Evolutionary conservation across 2,329 filamentous ascomycete species (phyloP).

Genomic region (Lasiodiplodia sp.): DNA sequence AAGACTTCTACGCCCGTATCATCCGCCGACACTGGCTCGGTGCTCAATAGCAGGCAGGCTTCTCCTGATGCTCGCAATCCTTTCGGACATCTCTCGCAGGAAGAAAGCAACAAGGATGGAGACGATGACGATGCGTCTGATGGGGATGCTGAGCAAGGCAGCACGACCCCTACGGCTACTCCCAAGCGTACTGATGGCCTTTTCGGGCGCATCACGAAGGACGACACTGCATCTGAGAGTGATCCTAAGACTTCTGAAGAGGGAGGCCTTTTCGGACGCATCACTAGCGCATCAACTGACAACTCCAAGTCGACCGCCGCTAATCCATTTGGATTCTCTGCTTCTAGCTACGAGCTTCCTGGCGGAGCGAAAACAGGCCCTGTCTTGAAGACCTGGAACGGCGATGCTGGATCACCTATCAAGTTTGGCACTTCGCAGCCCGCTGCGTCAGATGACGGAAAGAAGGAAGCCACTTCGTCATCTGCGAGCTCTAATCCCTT

Average conservation of each 20-base stretch:
- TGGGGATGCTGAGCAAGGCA: conserved; percentile 23
- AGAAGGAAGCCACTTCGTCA: neutral
- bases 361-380: conserved; percentile 25
- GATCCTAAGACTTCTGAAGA: conserved; percentile 5
- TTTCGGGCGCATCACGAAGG: conserved; percentile 28
- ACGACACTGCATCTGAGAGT: neutral
- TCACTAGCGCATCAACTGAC: conserved; percentile 11
- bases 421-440: conserved; percentile 29
- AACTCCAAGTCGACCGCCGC: conserved; percentile 6
- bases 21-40: conserved; percentile 20
- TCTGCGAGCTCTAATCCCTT: conserved; percentile 34
- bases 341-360: conserved; percentile 12
- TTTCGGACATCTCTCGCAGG: conserved; percentile 26
- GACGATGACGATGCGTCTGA: conserved; percentile 20
- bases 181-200: conserved; percentile 5
- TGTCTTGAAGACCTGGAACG: conserved; percentile 28
- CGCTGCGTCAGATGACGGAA: neutral
- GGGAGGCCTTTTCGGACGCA: conserved; percentile 18
- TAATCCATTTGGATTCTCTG: conserved; percentile 20
- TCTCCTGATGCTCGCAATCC: conserved; percentile 25
- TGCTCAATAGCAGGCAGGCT: conserved; percentile 25
- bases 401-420: conserved; percentile 25
- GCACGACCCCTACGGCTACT: conserved; percentile 16
- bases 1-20: conserved; percentile 19
- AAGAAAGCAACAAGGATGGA: conserved; percentile 20